These are phyloP conservation scores for Blastomyces percursus DNA, from an alignment of 2,329 filamentous ascomycete species.

Conservation along the genomic window DNA sequence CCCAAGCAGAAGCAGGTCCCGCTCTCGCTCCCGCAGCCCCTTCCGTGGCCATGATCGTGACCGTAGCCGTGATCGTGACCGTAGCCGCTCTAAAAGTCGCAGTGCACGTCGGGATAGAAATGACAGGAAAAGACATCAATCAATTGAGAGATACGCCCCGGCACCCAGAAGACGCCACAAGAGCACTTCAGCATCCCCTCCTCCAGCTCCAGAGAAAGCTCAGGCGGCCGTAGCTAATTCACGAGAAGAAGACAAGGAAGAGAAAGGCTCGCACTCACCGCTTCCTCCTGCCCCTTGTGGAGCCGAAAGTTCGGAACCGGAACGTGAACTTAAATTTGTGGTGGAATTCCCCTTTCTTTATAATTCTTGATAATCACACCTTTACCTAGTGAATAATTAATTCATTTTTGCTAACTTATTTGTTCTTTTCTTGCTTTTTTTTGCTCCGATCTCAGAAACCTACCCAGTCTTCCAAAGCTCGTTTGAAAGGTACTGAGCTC, in stretches of 20 bases:
- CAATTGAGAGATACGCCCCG: conserved; percentile 37
- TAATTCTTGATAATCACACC: neutral
- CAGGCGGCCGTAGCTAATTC: conserved; percentile 30
- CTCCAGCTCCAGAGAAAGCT: conserved; percentile 30
- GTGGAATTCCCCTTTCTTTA: neutral
- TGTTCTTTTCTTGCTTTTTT: conserved; percentile 13
- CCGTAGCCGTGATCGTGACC: conserved; percentile 19
- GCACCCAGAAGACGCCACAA: conserved; percentile 32
- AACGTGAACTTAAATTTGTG: conserved; percentile 11
- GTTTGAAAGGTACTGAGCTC: conserved; percentile 25
- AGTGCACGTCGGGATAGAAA: conserved; percentile 20
- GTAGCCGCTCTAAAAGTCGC: conserved; percentile 21
- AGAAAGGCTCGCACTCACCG: conserved; percentile 16
- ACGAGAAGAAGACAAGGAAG: conserved; percentile 21
- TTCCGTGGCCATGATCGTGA: conserved; percentile 16
- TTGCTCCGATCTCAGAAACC: conserved; percentile 9
- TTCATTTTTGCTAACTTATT: conserved; percentile 7
- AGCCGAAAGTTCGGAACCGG: neutral
- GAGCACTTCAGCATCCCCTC: conserved; percentile 33
- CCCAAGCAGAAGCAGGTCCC: conserved; percentile 19
- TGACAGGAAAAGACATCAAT: conserved; percentile 35
- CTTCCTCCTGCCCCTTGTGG: conserved; percentile 3
- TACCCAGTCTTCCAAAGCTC: conserved; percentile 12
- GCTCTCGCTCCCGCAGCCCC: conserved; percentile 19
- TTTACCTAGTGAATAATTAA: neutral